A percentile compares a stretch with the other conserved stretches of the same genome.
phyloP scores from a whole-genome alignment of 768 basidiomycete species.

The Gelatoporia subvermispora region DNA sequence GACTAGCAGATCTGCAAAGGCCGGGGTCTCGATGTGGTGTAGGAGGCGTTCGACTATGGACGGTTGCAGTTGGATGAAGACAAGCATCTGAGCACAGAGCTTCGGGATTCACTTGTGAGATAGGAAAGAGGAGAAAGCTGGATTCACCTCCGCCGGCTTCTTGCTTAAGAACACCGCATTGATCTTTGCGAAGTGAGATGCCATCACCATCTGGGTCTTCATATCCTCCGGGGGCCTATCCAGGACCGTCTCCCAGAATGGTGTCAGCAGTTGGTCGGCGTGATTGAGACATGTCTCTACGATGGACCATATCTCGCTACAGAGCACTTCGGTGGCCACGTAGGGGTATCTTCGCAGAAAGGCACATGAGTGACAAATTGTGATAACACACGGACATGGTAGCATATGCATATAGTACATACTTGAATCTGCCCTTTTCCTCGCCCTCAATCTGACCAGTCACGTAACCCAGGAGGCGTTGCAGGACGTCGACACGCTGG shows the following conservation, averaged over 20 bases:
- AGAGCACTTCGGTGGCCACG: slow-evolving; percentile 90
- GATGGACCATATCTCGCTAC: slow-evolving; percentile 94
- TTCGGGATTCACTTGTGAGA: slow-evolving; percentile 25
- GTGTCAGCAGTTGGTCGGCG: slow-evolving; percentile 64
- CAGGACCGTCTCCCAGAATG: slow-evolving; percentile 90
- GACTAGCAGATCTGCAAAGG: slow-evolving; percentile 87
- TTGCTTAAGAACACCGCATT: slow-evolving; percentile 85
- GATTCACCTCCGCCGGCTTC: slow-evolving; percentile 80
- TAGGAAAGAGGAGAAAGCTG: slow-evolving; percentile 19
- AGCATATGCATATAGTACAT: slow-evolving; percentile 27
- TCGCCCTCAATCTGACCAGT: slow-evolving; percentile 82
- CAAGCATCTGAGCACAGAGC: slow-evolving; percentile 67
- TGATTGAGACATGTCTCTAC: slow-evolving; percentile 82
- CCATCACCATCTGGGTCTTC: slow-evolving; percentile 81
- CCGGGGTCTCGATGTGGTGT: slow-evolving; percentile 80
- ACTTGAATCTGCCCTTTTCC: slow-evolving; percentile 80
- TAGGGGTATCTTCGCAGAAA: slow-evolving; percentile 70
- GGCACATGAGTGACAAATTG: slow-evolving; percentile 10
- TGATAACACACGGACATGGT: neutral
- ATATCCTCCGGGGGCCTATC: slow-evolving; percentile 81
- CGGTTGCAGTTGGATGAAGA: slow-evolving; percentile 83
- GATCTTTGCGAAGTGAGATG: slow-evolving; percentile 92
- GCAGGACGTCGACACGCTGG: slow-evolving; percentile 73
- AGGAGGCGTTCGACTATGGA: slow-evolving; percentile 78
- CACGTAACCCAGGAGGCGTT: slow-evolving; percentile 78